Evolutionary conservation across 768 basidiomycete genomes (phyloP).

Genomic region (Coprinopsis marcescibilis): DNA sequence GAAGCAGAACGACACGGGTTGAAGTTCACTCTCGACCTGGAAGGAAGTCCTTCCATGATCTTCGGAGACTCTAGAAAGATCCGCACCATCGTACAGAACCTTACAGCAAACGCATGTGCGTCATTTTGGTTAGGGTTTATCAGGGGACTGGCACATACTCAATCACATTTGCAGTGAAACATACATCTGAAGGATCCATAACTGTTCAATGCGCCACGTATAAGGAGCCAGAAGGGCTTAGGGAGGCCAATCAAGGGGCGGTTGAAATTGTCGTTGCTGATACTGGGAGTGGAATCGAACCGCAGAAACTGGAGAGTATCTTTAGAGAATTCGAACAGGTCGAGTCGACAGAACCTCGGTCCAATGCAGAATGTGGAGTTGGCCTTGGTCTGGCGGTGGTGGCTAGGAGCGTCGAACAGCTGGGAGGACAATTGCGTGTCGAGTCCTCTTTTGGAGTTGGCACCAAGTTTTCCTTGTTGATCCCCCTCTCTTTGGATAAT

Average conservation of each 20-base stretch:
- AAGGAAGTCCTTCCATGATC: constrained; percentile 49
- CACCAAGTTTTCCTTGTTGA: constrained; percentile 66
- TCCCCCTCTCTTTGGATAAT: constrained; percentile 50
- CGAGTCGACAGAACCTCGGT: constrained; percentile 42
- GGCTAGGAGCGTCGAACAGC: constrained; percentile 71
- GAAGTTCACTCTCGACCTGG: constrained; percentile 50
- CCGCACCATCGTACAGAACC: constrained; percentile 68
- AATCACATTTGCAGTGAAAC: constrained; percentile 49
- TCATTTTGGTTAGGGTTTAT: neutral
- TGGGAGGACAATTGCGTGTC: constrained; percentile 74
- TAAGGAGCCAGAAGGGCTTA: constrained; percentile 46
- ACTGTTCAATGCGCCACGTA: constrained; percentile 50
- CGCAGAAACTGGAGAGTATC: constrained; percentile 63
- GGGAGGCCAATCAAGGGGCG: constrained; percentile 38
- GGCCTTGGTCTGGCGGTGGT: constrained; percentile 78
- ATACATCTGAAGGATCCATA: constrained; percentile 57
- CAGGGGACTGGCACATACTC: constrained; percentile 1
- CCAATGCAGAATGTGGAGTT: constrained; percentile 35
- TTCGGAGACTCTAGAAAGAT: constrained; percentile 73
- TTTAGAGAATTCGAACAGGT: constrained; percentile 80
- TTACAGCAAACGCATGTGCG: constrained; percentile 71
- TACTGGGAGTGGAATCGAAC: constrained; percentile 66
- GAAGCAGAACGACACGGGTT: constrained; percentile 63
- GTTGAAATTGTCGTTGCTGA: constrained; percentile 70
- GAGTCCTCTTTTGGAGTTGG: constrained; percentile 65